A percentile compares a stretch with the other conserved stretches of the same genome.
phyloP scores from a whole-genome alignment of 2,329 filamentous ascomycete species.

The Claviceps sp. region DNA sequence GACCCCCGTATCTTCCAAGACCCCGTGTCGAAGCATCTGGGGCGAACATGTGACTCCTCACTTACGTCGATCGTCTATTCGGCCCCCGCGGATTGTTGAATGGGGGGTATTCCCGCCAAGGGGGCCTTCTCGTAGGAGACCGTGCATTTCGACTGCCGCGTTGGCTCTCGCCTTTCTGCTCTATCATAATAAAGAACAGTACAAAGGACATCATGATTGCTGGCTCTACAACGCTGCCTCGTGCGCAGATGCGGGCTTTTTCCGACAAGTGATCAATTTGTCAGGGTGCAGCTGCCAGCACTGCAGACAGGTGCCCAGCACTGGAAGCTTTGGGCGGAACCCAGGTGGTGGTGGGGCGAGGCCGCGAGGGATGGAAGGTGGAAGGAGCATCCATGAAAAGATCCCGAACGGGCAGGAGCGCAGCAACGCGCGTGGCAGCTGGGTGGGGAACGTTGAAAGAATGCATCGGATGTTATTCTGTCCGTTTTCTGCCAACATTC shows the following conservation, averaged over 20 bases:
- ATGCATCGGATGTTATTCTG: neutral
- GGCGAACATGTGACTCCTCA: neutral
- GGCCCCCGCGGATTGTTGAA: neutral
- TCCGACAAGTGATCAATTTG: neutral
- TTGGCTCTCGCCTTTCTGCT: neutral
- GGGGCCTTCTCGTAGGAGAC: neutral
- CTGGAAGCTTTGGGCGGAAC: neutral
- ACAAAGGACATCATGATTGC: neutral
- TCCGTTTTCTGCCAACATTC: neutral
- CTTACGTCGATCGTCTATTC: neutral
- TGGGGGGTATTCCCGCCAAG: neutral
- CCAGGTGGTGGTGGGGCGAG: neutral
- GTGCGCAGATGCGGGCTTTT: neutral
- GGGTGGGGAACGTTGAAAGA: neutral
- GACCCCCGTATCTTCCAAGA: neutral
- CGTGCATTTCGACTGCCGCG: neutral
- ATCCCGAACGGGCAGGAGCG: neutral
- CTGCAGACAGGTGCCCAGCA: neutral
- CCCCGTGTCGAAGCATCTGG: neutral
- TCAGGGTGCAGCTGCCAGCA: neutral
- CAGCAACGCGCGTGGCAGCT: neutral
- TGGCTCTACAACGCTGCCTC: neutral
- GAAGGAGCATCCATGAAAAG: neutral
- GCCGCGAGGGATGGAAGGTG: neutral
- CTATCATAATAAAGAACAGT: neutral